Conservation (phyloP, 2,329 filamentous ascomycete genomes). For the Hymenotorrendiella dingleyae region DNA sequence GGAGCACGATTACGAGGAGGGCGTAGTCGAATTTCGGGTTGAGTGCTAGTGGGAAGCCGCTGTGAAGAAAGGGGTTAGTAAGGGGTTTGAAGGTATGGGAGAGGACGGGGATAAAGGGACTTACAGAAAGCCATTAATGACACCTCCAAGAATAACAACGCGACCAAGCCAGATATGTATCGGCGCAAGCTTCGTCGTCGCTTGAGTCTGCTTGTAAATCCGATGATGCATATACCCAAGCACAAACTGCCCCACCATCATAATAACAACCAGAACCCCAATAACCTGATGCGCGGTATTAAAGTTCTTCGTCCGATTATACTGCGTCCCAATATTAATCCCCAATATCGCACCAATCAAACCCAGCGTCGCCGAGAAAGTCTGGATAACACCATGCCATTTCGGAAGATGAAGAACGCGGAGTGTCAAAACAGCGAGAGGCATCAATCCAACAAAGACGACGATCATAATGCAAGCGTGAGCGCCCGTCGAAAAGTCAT, state of each 20-base stretch:
- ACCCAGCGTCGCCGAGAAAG: constrained; percentile 41
- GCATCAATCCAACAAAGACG: constrained; percentile 49
- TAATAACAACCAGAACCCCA: constrained; percentile 47
- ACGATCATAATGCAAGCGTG: constrained; percentile 48
- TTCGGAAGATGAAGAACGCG: constrained; percentile 45
- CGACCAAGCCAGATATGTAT: constrained; percentile 55
- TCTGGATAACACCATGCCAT: constrained; percentile 51
- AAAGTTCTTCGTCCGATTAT: constrained; percentile 43
- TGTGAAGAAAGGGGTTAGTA: constrained; percentile 25
- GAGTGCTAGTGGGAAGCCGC: constrained; percentile 52
- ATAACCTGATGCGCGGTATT: constrained; percentile 52
- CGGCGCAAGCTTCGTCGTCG: constrained; percentile 44
- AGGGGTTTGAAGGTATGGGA: not conserved
- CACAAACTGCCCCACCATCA: constrained; percentile 46
- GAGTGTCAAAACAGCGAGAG: constrained; percentile 48
- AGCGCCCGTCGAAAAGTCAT: constrained; percentile 23
- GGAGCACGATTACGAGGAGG: constrained; percentile 40
- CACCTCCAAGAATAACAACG: constrained; percentile 45
- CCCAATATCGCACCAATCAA: constrained; percentile 47
- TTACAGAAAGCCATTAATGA: constrained; percentile 52
- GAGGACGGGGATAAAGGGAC: constrained; percentile 21
- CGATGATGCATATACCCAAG: constrained; percentile 52
- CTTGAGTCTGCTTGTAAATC: constrained; percentile 44
- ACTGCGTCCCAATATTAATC: constrained; percentile 41
- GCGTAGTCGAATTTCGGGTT: constrained; percentile 42